Base-by-base conservation (phyloP, 208 protist genomes). In the Naegleria lovaniensis region DNA sequence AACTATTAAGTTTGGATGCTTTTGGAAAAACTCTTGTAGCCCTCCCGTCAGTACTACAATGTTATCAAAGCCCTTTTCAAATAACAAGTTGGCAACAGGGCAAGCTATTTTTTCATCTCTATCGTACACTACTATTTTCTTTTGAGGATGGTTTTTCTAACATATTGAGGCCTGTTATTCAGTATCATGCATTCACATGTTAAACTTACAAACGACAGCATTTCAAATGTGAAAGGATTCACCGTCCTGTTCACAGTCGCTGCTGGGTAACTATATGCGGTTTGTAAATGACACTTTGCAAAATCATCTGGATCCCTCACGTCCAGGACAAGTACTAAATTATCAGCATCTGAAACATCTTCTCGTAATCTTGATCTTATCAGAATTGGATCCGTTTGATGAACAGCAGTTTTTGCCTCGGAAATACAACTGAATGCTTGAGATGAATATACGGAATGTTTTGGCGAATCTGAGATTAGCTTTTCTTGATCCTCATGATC, bases 61-160 rank as follows among this genome's bases (percentile, higher is more conserved):
- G 39, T 90, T 90, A 76, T 90, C 88, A 36, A 90, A 86, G 16
- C 83, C 83, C 36, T 58, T 84, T 85, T 90, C 88, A 41, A 86
- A 90, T 11, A 90, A 38, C 9, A 86, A 11, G n/a, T 90, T 90
- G 0, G n/a, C 88, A 6, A 33, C 29, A 59, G 38, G 39, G 36
- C 9, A 25, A 0, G n/a, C 75, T 39, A 76, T 84, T 36, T 90
- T 90, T 40, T 90, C 88, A 38, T 88, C 85, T 6, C n/a, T 40
- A 58, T 88, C 85, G 55, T 88, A 88, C 22, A 88, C 5, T 88
- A 88, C 43, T 38, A 88, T 48, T 16, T 40, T 58, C 55, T 88
- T 88, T 7, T 19, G n/a, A 19, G 19, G 22, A 58, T 58, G 25
- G 36, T 88, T 88, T 88, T 88, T 88, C 85, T 88, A 59, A 39